Conservation (phyloP, 208 protist genomes). For the Entamoeba moshkovskii region DNA sequence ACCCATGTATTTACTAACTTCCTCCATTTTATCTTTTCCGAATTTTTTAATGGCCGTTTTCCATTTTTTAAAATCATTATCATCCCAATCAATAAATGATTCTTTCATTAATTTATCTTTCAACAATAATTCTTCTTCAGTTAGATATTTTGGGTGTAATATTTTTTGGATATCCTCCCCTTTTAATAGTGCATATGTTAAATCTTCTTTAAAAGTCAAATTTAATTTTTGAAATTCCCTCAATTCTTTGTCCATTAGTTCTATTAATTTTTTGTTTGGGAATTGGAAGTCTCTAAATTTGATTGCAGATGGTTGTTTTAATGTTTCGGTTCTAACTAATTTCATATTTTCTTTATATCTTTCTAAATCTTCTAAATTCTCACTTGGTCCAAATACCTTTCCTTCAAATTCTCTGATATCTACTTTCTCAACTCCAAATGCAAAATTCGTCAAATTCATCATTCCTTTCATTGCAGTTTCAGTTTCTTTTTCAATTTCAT, state of each 20-base stretch:
- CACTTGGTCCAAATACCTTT: neutral
- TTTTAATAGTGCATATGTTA: neutral
- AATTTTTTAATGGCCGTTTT: neutral
- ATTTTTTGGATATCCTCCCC: neutral
- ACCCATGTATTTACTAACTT: neutral
- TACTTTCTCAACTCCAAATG: neutral
- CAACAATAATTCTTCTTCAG: neutral
- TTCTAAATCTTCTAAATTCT: neutral
- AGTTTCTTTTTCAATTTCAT: neutral
- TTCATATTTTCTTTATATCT: neutral
- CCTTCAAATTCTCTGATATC: neutral
- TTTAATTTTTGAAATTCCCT: neutral
- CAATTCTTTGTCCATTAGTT: neutral
- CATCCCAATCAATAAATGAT: neutral
- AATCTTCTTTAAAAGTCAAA: neutral
- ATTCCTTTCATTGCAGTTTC: neutral
- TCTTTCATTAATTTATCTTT: neutral
- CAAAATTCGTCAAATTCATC: neutral
- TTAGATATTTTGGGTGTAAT: neutral
- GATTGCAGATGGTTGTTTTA: neutral
- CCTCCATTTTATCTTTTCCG: neutral
- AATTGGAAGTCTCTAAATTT: conserved; percentile 9
- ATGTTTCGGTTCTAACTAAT: neutral
- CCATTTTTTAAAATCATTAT: conserved; percentile 6
- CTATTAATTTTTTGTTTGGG: neutral